These are phyloP conservation scores for Truncatella angustata DNA, from an alignment of 2,329 filamentous ascomycete genomes.

Conservation along the genomic window DNA sequence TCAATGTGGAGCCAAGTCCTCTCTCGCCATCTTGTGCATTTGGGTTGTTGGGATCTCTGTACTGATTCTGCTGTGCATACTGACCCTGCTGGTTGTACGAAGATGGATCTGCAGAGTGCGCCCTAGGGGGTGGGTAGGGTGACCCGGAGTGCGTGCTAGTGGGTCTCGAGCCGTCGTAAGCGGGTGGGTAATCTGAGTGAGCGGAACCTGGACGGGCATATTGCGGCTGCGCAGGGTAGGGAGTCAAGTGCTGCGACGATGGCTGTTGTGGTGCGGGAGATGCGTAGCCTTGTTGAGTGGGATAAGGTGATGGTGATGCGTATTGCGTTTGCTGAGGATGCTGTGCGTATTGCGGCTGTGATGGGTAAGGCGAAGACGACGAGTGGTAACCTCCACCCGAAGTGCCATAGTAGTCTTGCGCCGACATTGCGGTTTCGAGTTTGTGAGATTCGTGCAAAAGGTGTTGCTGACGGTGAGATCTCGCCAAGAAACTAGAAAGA, in stretches of 20 bases:
- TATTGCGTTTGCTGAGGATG: not conserved
- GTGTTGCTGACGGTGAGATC: no score
- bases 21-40: constrained; percentile 43
- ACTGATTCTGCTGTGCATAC: not conserved
- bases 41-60: constrained; percentile 8
- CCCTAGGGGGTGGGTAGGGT: constrained; percentile 15
- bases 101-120: constrained; percentile 26
- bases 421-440: constrained; percentile 23
- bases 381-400: constrained; percentile 20
- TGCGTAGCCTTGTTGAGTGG: constrained; percentile 19
- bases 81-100: constrained; percentile 12
- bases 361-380: constrained; percentile 16
- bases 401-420: constrained; percentile 27
- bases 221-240: constrained; percentile 22
- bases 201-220: constrained; percentile 27
- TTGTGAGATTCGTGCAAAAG: no score
- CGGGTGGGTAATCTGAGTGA: constrained; percentile 22
- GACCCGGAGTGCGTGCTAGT: not conserved
- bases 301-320: constrained; percentile 19
- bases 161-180: constrained; percentile 8
- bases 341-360: constrained; percentile 19
- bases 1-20: constrained; percentile 52
- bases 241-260: constrained; percentile 19
- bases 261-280: constrained; percentile 16
- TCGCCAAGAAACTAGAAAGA: not conserved